A percentile compares a stretch with the other conserved stretches of the same genome.
phyloP scores from a whole-genome alignment of 768 basidiomycete species.

The Tricholoma sp. region DNA sequence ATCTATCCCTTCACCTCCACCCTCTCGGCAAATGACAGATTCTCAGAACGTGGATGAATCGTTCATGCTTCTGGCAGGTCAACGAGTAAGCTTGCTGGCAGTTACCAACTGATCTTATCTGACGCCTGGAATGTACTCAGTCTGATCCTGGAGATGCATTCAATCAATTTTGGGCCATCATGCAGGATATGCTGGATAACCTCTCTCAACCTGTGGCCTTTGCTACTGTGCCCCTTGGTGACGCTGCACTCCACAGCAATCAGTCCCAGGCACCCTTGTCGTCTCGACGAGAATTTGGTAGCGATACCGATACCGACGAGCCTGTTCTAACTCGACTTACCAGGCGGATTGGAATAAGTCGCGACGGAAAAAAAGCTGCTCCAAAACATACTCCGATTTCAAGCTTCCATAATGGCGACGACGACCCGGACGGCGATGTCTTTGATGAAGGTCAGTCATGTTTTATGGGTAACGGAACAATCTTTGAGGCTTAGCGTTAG shows the following conservation, averaged over 20 bases:
- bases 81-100: constrained; percentile 47
- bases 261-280: constrained; percentile 20
- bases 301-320: constrained; percentile 68
- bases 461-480: neutral
- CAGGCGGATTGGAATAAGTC: constrained; percentile 40
- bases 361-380: constrained; percentile 21
- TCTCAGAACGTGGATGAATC: constrained; percentile 76
- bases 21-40: constrained; percentile 43
- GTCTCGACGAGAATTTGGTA: constrained; percentile 47
- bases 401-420: constrained; percentile 22
- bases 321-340: constrained; percentile 55
- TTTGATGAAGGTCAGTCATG: constrained; percentile 58
- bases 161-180: constrained; percentile 85
- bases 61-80: constrained; percentile 79
- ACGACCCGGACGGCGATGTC: constrained; percentile 60
- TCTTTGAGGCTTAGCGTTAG: neutral
- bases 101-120: constrained; percentile 2
- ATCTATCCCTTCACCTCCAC: constrained; percentile 43
- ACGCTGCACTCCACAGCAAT: constrained; percentile 26
- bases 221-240: constrained; percentile 69
- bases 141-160: constrained; percentile 84
- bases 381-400: constrained; percentile 10
- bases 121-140: constrained; percentile 26
- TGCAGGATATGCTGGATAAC: constrained; percentile 83
- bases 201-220: constrained; percentile 85